These are phyloP conservation scores for Arabidopsis thaliana DNA, from an alignment of 345 rosid genomes.

Conservation along the genomic window DNA sequence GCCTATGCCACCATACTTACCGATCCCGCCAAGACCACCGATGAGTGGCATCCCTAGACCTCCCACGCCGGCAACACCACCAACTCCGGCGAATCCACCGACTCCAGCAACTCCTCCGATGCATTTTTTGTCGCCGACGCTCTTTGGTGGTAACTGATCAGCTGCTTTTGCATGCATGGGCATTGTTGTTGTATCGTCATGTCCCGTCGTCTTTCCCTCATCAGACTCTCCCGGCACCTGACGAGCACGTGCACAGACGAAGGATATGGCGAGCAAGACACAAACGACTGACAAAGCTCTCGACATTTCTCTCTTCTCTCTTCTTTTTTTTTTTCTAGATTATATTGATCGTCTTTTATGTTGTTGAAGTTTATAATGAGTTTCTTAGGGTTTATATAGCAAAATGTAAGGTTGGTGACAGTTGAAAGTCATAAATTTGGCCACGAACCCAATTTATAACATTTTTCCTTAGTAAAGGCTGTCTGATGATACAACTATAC, in stretches of 20 bases:
- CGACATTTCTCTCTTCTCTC: slow-evolving; percentile 26
- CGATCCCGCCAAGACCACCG: slow-evolving; percentile 76
- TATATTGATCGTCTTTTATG: slow-evolving; percentile 17
- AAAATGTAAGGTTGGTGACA: slow-evolving; percentile 44
- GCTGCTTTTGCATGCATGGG: slow-evolving; percentile 48
- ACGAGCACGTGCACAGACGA: slow-evolving; percentile 43
- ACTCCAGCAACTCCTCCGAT: slow-evolving; percentile 53
- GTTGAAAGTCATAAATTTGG: slow-evolving; percentile 57
- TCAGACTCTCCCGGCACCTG: slow-evolving; percentile 33
- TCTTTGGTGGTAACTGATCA: slow-evolving; percentile 49
- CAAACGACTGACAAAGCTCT: slow-evolving; percentile 38
- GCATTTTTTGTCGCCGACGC: slow-evolving; percentile 63
- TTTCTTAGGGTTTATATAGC: slow-evolving; percentile 48
- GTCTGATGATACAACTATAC: slow-evolving; percentile 41
- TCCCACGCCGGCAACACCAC: slow-evolving; percentile 67
- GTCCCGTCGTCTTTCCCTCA: slow-evolving; percentile 22
- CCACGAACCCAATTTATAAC: slow-evolving; percentile 27
- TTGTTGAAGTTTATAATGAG: slow-evolving; percentile 35
- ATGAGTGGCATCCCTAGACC: slow-evolving; percentile 58
- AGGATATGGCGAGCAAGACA: slow-evolving; percentile 28
- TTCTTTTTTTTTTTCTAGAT: not conserved
- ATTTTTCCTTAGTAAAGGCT: slow-evolving; percentile 25
- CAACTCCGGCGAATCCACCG: slow-evolving; percentile 77
- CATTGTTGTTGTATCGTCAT: slow-evolving; percentile 27
- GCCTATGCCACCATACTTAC: slow-evolving; percentile 56